These are phyloP conservation scores for Vitis hybrid DNA, from an alignment of 177 flowering plant species.

Conservation along the genomic window DNA sequence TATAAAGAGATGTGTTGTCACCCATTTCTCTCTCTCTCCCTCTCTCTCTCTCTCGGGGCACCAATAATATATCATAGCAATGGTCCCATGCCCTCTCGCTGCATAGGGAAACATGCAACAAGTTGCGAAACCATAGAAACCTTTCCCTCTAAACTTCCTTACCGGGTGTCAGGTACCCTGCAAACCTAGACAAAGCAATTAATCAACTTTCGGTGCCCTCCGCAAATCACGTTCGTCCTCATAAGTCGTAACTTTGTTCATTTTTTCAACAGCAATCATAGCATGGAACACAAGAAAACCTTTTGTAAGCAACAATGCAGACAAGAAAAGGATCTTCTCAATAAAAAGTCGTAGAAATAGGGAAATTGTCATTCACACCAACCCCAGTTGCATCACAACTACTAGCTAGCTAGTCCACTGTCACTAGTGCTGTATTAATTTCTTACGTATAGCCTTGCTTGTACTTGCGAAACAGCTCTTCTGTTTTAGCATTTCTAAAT, in stretches of 20 bases:
- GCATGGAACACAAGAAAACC: neutral
- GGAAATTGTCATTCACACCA: neutral
- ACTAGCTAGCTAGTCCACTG: neutral
- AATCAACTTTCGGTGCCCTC: conserved; percentile 25
- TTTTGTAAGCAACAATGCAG: neutral
- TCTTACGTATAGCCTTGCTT: conserved; percentile 71
- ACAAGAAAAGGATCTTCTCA: neutral
- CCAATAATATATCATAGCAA: no score
- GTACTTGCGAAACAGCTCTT: conserved; percentile 73
- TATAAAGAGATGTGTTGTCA: no score
- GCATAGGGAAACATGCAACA: no score
- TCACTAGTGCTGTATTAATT: neutral
- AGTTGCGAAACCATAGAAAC: no score
- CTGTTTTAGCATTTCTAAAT: conserved; percentile 89
- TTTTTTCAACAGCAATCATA: conserved; percentile 4
- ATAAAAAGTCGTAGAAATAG: no score
- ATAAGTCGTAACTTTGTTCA: neutral
- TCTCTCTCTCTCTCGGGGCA: no score
- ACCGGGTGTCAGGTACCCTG: no score
- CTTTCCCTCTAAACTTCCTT: no score
- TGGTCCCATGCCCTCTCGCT: no score
- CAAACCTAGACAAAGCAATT: no score
- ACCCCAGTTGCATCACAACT: neutral
- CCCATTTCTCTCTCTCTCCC: no score
- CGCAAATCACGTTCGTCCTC: conserved; percentile 17